A percentile compares a stretch with the other conserved stretches of the same genome.
phyloP scores from a whole-genome alignment of 805 yeast species.

The Tetrapisispora nanseiensis region DNA sequence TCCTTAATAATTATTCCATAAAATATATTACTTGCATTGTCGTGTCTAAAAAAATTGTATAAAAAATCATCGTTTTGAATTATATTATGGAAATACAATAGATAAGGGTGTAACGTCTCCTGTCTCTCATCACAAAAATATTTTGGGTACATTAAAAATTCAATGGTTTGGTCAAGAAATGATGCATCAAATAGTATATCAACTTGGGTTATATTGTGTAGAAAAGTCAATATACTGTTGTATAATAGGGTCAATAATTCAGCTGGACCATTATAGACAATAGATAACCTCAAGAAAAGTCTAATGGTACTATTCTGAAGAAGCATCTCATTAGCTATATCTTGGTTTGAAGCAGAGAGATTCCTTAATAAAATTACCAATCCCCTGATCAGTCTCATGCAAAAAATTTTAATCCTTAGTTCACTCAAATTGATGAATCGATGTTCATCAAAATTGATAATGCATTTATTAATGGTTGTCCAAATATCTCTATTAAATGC shows the following conservation, averaged over 20 bases:
- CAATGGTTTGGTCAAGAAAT: constrained; percentile 11
- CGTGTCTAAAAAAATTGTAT: constrained; percentile 17
- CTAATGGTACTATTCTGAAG: constrained; percentile 12
- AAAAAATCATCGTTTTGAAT: constrained; percentile 19
- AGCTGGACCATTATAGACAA: constrained; percentile 5
- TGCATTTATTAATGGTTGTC: constrained; percentile 13
- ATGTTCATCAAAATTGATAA: constrained; percentile 5
- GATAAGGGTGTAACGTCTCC: constrained; percentile 12
- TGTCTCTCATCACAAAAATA: constrained; percentile 4
- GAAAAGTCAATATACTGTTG: constrained; percentile 12
- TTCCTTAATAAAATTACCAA: constrained; percentile 41
- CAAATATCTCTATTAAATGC: constrained; percentile 20
- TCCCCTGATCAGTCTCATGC: constrained; percentile 37
- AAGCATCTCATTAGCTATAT: constrained; percentile 19
- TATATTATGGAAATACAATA: constrained; percentile 17
- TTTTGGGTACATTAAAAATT: constrained; percentile 18
- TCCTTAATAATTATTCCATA: constrained; percentile 13
- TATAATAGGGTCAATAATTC: constrained; percentile 19
- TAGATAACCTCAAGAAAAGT: constrained; percentile 6
- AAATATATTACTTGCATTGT: constrained; percentile 9
- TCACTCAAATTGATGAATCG: constrained; percentile 1
- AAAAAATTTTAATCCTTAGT: constrained; percentile 8
- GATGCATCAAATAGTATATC: constrained; percentile 13
- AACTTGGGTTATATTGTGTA: constrained; percentile 18
- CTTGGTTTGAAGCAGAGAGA: constrained; percentile 30